Evolutionary conservation across 2,329 filamentous ascomycete genomes (phyloP), one percentile per base, ranked within the genome.

Genomic region (Pyrenophora teres): DNA sequence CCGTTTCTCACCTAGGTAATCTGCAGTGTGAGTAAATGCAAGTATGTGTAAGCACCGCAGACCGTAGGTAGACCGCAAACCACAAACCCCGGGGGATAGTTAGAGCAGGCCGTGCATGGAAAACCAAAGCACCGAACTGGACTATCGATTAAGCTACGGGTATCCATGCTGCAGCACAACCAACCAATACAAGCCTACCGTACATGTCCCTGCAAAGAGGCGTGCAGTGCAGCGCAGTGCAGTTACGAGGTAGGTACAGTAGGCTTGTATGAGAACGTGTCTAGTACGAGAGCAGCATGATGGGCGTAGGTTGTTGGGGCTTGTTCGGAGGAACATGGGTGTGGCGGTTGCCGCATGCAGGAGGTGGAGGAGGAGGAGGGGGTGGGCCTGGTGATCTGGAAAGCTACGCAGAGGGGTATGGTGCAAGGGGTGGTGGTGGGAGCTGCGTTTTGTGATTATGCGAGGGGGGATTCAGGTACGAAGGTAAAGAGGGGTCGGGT

Each of bases 61-160:
- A n/a, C n/a, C n/a, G n/a, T n/a, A n/a, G n/a, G n/a, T n/a, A n/a
- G n/a, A n/a, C n/a, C n/a, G n/a, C n/a, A n/a, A n/a, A n/a, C n/a
- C n/a, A n/a, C n/a, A n/a, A n/a, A n/a, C n/a, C n/a, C n/a, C n/a
- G n/a, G n/a, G n/a, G n/a, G n/a, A n/a, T n/a, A n/a, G n/a, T n/a
- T n/a, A n/a, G n/a, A n/a, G n/a, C n/a, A n/a, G n/a, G n/a, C n/a
- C n/a, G n/a, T n/a, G n/a, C 49, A 52, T 52, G n/a, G 39, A 41
- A 30, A 30, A 12, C 19, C 5, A 19, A 19, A 19, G 19, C 19
- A 27, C 7, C 25, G 25, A 27, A 51, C 32, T 37, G 32, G 38
- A 39, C 49, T 36, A 52, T 52, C 40, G 50, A 45, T 49, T 49
- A 52, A 52, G 45, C 50, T 45, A 52, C 46, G 32, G 33, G 19